Evolutionary conservation across 1,284 basidiomycete species (phyloP).

Genomic region (Jaminaea rosea): DNA sequence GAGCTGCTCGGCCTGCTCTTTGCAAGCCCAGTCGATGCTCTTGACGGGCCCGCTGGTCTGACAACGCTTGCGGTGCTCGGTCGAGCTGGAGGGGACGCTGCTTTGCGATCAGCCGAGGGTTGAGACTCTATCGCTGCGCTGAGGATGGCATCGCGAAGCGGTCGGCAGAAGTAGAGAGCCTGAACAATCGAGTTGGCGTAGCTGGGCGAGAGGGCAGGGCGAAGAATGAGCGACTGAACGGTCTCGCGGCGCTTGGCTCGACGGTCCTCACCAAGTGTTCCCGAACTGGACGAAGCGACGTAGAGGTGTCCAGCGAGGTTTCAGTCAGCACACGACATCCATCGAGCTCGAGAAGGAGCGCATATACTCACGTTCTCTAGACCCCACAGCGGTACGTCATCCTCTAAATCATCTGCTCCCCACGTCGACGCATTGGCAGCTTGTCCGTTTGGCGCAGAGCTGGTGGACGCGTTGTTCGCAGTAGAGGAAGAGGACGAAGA

Average conservation of each 20-base stretch:
- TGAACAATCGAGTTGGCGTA: conserved; percentile 98
- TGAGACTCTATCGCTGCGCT: conserved; percentile 11
- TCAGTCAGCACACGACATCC: conserved; percentile 7
- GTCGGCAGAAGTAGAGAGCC: conserved; percentile 79
- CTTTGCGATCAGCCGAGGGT: not conserved
- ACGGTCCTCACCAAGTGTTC: conserved; percentile 39
- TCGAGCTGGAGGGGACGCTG: too few species aligned
- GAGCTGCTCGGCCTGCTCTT: too few species aligned
- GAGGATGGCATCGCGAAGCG: conserved; percentile 65
- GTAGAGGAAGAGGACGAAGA: conserved; percentile 10
- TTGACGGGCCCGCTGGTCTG: too few species aligned
- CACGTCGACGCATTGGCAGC: conserved; percentile 2
- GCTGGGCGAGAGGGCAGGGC: conserved; percentile 6
- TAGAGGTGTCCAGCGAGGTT: too few species aligned
- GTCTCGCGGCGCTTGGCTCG: conserved; percentile 2
- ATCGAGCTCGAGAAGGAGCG: conserved; percentile 5
- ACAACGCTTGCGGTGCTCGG: not conserved
- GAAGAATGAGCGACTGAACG: conserved; percentile 25
- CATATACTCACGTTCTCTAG: conserved; percentile 25
- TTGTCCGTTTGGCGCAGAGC: not conserved
- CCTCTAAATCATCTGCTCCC: conserved; percentile 3
- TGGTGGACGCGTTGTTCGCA: conserved; percentile 1
- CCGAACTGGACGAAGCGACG: conserved; percentile 21
- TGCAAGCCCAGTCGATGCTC: not conserved
- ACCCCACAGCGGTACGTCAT: conserved; percentile 29